phyloP scores from a whole-genome alignment of 306 rosid genomes.

The Rosa persica region DNA sequence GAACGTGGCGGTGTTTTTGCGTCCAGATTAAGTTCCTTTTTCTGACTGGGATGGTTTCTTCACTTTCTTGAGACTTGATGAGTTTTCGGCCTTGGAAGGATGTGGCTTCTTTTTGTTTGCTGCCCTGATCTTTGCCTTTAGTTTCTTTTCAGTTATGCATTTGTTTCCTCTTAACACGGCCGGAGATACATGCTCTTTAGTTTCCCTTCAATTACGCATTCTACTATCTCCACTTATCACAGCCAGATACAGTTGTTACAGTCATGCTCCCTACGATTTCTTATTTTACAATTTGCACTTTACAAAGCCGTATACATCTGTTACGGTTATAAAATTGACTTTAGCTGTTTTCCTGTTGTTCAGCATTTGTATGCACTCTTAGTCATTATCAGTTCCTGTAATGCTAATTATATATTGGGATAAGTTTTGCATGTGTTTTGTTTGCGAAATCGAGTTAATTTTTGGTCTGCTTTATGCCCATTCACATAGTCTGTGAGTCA shows the following conservation, averaged over 20 bases:
- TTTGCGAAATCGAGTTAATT: neutral
- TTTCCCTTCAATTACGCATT: neutral
- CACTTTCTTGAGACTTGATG: neutral
- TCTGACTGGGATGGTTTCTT: neutral
- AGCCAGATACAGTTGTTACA: neutral
- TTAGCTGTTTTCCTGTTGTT: neutral
- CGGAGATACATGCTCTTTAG: neutral
- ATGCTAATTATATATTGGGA: neutral
- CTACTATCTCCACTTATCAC: neutral
- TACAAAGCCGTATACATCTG: neutral
- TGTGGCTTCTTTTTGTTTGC: conserved; percentile 19
- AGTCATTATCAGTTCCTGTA: neutral
- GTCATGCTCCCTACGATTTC: neutral
- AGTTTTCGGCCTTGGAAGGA: conserved; percentile 4
- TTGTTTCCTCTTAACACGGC: neutral
- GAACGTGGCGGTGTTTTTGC: conserved; percentile 10
- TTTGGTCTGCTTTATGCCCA: neutral
- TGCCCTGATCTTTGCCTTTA: conserved; percentile 25
- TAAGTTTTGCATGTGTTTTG: neutral
- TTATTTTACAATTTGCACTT: neutral
- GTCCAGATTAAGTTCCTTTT: conserved; percentile 6
- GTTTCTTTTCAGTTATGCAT: neutral
- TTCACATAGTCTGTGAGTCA: neutral
- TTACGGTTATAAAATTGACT: neutral
- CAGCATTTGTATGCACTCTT: neutral